Percentiles rank a stretch among this genome's conserved stretches.
Evolutionary conservation across 306 rosid species (phyloP).

Genomic region (Myrica gale): DNA sequence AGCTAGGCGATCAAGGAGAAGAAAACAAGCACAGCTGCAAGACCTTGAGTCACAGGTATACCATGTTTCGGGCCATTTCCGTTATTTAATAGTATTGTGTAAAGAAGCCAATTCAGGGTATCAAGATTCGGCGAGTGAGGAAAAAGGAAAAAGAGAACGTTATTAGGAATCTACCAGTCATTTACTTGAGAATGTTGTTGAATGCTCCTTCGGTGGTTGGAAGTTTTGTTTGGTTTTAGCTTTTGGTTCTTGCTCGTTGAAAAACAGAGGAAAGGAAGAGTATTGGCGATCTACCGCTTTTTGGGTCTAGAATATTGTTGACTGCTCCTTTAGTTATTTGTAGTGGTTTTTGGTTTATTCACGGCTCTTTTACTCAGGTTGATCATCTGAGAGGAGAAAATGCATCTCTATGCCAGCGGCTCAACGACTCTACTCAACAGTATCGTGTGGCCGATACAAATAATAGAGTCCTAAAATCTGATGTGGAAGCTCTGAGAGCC

Average conservation of each 20-base stretch:
- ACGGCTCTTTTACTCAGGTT: constrained; percentile 42
- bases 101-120: neutral
- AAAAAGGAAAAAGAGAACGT: neutral
- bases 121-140: neutral
- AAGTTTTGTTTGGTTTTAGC: too few relatives aligned
- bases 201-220: too few relatives aligned
- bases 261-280: too few relatives aligned
- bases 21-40: constrained; percentile 68
- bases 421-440: constrained; percentile 60
- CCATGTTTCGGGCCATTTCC: neutral
- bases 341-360: neutral
- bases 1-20: constrained; percentile 80
- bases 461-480: constrained; percentile 76
- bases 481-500: constrained; percentile 92
- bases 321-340: neutral
- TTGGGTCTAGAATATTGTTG: neutral
- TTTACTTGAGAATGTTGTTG: neutral
- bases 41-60: constrained; percentile 80
- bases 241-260: too few relatives aligned
- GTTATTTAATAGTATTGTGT: neutral
- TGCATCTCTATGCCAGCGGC: constrained; percentile 54
- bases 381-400: constrained; percentile 65
- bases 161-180: neutral
- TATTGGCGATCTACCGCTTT: too few relatives aligned
- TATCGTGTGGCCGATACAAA: constrained; percentile 68